Percentiles rank a stretch among this genome's conserved stretches.
Conservation (phyloP, 164 flowering plant species). For the Warburgia ugandensis region DNA sequence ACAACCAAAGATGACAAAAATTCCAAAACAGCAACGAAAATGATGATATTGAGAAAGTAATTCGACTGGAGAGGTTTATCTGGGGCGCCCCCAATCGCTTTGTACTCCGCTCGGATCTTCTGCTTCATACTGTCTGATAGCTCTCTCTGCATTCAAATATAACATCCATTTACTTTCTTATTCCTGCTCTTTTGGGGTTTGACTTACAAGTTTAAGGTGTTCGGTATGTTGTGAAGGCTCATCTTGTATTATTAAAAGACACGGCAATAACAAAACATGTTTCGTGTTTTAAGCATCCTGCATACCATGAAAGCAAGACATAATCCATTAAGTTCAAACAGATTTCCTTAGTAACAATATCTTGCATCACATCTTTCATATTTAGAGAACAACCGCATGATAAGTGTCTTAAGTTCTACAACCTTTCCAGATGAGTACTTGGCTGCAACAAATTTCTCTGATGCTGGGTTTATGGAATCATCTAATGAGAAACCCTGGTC, state of each 20-base stretch:
- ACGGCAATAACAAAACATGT: slow-evolving; percentile 40
- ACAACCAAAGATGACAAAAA: slow-evolving; percentile 59
- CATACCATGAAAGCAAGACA: slow-evolving; percentile 40
- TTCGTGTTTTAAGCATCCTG: slow-evolving; percentile 71
- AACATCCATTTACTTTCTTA: slow-evolving; percentile 36
- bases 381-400: slow-evolving; percentile 3
- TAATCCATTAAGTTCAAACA: slow-evolving; percentile 11
- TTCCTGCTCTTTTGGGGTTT: slow-evolving; percentile 30
- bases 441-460: slow-evolving; percentile 83
- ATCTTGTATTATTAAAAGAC: slow-evolving; percentile 53
- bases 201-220: slow-evolving; percentile 43
- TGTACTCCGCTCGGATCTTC: slow-evolving; percentile 90
- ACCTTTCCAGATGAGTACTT: slow-evolving; percentile 92
- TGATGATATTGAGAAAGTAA: slow-evolving; percentile 87
- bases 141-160: slow-evolving; percentile 86
- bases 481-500: slow-evolving; percentile 77
- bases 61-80: slow-evolving; percentile 84
- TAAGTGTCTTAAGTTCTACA: slow-evolving; percentile 4
- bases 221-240: slow-evolving; percentile 42
- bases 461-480: slow-evolving; percentile 26
- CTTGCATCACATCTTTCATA: slow-evolving; percentile 6
- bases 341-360: slow-evolving; percentile 2
- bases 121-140: slow-evolving; percentile 88
- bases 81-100: slow-evolving; percentile 85
- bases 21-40: slow-evolving; percentile 72